Evolutionary conservation across 805 yeast genomes (phyloP).

Genomic region (Tetrapisispora taiwanensis): DNA sequence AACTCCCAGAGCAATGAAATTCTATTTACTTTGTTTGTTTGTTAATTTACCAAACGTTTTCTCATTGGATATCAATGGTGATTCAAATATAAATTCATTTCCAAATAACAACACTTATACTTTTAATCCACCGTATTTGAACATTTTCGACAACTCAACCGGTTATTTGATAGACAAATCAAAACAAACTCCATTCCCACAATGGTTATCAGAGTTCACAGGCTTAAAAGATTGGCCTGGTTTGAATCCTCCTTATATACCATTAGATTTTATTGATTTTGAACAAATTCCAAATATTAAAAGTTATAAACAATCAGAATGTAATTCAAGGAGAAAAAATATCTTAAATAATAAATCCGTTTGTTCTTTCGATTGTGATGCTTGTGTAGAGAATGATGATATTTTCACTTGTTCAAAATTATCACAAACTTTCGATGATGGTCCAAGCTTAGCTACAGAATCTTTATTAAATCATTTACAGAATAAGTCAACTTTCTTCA

Average conservation of each 20-base stretch:
- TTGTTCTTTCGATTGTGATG: slow-evolving; percentile 81
- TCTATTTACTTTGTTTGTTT: no score
- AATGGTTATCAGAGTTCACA: slow-evolving; percentile 69
- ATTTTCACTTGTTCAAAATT: slow-evolving; percentile 61
- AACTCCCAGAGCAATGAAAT: no score
- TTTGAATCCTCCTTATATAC: slow-evolving; percentile 76
- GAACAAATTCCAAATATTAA: slow-evolving; percentile 39
- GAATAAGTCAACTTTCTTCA: slow-evolving; percentile 67
- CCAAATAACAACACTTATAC: not conserved
- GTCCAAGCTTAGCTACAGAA: slow-evolving; percentile 71
- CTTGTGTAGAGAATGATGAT: slow-evolving; percentile 70
- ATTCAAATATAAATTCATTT: no score
- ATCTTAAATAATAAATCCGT: slow-evolving; percentile 32
- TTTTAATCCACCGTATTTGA: not conserved
- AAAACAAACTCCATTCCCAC: slow-evolving; percentile 49
- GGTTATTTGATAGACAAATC: not conserved
- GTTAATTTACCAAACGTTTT: no score
- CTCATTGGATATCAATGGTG: no score
- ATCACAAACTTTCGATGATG: slow-evolving; percentile 91
- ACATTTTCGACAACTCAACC: not conserved
- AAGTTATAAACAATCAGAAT: slow-evolving; percentile 46
- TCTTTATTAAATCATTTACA: slow-evolving; percentile 45
- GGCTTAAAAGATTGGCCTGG: slow-evolving; percentile 80
- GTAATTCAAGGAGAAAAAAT: slow-evolving; percentile 30
- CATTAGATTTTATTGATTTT: slow-evolving; percentile 60